Evolutionary conservation across 805 yeast genomes (phyloP), one percentile per base, ranked within the genome.

Genomic region (Cyberlindnera lachancei): DNA sequence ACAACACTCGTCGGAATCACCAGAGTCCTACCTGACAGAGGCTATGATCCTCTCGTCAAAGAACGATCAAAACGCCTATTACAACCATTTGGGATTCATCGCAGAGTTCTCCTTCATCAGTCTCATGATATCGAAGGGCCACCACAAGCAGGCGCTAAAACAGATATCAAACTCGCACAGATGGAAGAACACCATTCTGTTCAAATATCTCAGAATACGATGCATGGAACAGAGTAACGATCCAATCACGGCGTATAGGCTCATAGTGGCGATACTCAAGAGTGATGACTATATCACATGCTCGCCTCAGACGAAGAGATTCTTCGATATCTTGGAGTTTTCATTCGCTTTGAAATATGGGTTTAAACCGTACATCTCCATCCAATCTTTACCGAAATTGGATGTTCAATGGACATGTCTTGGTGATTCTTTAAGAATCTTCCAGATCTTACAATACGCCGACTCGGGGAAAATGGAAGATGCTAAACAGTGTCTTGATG

Each of bases 41-140:
- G 41, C 42, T 4, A 18, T 40, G 30, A 17, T 27, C 19, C 47
- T 32, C 18, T 53, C 30, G n/a, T n/a, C n/a, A n/a, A n/a, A n/a
- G n/a, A n/a, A n/a, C n/a, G n/a, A n/a, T n/a, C n/a, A n/a, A n/a
- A n/a, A n/a, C n/a, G n/a, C n/a, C n/a, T n/a, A n/a, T n/a, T n/a
- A n/a, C n/a, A n/a, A n/a, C n/a, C n/a, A 15, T 9, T 20, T 25
- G 5, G 29, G 25, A 21, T n/a, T 25, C 15, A 38, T 38, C 7
- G 40, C 46, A 2, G 34, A 36, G 18, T 29, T 23, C 3, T 4
- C 27, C 7, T 17, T 34, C 6, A 18, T 36, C 5, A 35, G 42
- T 14, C 4, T 14, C 2, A 18, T 40, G 33, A 21, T 36, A 6
- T 4, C 25, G 4, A 38, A 25, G 19, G 30, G 27, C 4, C 26